Evolutionary conservation across 2,329 filamentous ascomycete genomes (phyloP), one percentile per base, ranked within the genome.

Genomic region (Chaetomium strumarium): DNA sequence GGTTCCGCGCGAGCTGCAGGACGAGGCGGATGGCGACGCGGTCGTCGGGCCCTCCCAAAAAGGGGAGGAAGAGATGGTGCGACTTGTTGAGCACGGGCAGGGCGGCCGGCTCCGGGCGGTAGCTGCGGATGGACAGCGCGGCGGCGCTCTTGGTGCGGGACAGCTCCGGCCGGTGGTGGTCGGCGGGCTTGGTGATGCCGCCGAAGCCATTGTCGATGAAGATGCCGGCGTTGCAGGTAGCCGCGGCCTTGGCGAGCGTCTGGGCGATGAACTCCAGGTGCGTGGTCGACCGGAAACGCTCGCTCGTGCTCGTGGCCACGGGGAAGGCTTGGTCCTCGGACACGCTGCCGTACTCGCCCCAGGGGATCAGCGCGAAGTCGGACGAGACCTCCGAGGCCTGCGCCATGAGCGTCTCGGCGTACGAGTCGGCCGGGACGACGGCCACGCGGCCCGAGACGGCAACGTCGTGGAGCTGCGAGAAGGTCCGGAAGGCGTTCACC

Each of bases 401-500:
- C 24, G 76, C 79, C 34, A 81, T 75, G 9, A 97, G 74, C 0
- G 88, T 88, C 52, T 92, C 88, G 0, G 90, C 84, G 64, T 90
- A 96, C 0, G 84, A 85, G 11, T 79, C 75, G 51, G 90, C 84
- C 0, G 90, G 89, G 1, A 91, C 83, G 44, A 96, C 82, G 0
- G 87, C 83, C 1, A 95, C 85, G 54, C 85, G 86, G 4, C 90
- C 90, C 4, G 88, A 89, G 14, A 92, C 85, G 0, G 89, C 83
- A 1, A 96, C 78, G 57, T 91, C 88, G 64, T 93, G 84, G 38
- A 96, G 80, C 57, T 87, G 86, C 1, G 89, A 90, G 61, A 96
- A 91, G 0, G 90, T 89, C 44, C 88, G 83, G 77, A 96, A 96
- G 0, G 89, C 88, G 65, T 95, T 96, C 50, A 96, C 83, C 4